Evolutionary conservation across 2,329 filamentous ascomycete species (phyloP), one percentile per base, ranked within the genome.

Genomic region (Diaporthe batatas): DNA sequence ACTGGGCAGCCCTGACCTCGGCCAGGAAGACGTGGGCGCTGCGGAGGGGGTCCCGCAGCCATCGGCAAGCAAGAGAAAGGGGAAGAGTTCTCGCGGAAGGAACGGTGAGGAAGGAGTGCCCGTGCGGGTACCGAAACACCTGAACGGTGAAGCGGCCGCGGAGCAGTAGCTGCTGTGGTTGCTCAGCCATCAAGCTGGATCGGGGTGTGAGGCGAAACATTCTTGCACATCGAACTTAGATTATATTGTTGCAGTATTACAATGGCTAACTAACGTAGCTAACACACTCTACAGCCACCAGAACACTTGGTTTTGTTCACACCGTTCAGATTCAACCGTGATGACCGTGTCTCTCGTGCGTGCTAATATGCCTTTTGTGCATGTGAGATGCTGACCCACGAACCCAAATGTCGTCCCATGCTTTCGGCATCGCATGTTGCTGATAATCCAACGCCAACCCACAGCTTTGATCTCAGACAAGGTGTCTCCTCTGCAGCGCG

Each of bases 121-220:
- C 6, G 51, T 70, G 7, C 55, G 42, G 16, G 70, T 74, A 16
- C 73, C 73, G 12, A 29, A 42, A 8, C 73, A 74, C 21, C 47
- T 74, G 51, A 65, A 72, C 14, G 73, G 67, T 6, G 65, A 65
- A 21, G 58, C 21, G 10, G 70, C 54, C 1, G 57, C 67, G 67
- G 58, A 72, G 44, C 44, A n/a, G 44, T 49, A 49, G 44, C 7
- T 7, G 68, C 53, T 0, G 73, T 42, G 2, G 49, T 36, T 16
- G 75, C 75, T 8, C 77, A 76, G 4, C 21, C 25, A 29, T 65
- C 58, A 11, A 79, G 70, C 11, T 75, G 68, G 34, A 79, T 76
- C 74, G 25, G n/a, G 42, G 34, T 51, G 42, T 25, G 34, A 47
- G 29, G 59, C 1, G 6, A 65, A 29, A 29, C 21, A 47, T 65